Evolutionary conservation across 305 asterid genomes (phyloP), one percentile per base, ranked within the genome.

Genomic region (Solanum hybrid): DNA sequence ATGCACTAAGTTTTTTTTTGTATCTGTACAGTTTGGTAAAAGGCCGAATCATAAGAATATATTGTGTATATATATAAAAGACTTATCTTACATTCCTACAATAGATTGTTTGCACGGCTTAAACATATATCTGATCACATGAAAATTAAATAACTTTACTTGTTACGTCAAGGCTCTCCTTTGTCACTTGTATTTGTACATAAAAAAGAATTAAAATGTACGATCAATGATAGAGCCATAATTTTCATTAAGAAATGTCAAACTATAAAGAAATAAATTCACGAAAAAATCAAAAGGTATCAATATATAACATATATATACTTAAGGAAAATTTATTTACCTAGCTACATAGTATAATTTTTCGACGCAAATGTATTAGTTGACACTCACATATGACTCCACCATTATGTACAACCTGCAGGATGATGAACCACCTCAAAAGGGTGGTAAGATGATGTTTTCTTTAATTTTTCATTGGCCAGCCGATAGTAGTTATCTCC

Each of bases 281-380:
- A 10, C 0, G 7, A n/a, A n/a, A 0, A 22, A 67, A 5, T 0
- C 1, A n/a, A 67, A 1, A 11, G 0, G 0, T 9, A 1, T n/a
- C 74, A 67, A 9, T 1, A 64, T 9, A 3, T 22, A 64, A 2
- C 11, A 64, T 64, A 22, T 64, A 22, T 22, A 46, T 64, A 64
- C 29, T 8, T 22, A 64, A 64, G 3, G 0, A 9, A 61, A 64
- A 64, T 3, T 0, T 22, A 8, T 64, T 64, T 64, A 64, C 5
- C 26, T 9, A 64, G 2, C 1, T 64, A 64, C 1, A 8, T 9
- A 64, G 3, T n/a, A 22, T 64, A 64, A 64, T 9, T 64, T 20
- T 22, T 22, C 0, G 3, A 7, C 0, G 5, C 9, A 64, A 8
- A 4, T 0, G 4, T 51, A 18, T 18, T 18, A 18, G 9, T 34